A percentile compares a stretch with the other conserved stretches of the same genome.
phyloP scores from a whole-genome alignment of 192 early-diverging fungal genomes.

The Dissophora globulifera region DNA sequence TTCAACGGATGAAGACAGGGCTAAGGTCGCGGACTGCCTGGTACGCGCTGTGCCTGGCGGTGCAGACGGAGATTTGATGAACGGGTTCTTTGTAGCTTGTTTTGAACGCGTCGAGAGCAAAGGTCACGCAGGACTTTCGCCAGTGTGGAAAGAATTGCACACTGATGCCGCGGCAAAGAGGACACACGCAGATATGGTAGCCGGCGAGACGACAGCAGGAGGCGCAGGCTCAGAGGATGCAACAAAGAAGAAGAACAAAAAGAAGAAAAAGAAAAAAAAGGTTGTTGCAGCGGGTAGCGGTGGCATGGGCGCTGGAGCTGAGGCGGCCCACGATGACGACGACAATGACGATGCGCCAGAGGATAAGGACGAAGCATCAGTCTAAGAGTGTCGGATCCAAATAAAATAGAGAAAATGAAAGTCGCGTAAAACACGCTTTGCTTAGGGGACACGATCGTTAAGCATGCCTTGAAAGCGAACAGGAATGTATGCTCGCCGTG shows the following conservation, averaged over 20 bases:
- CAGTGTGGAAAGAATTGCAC: slow-evolving; percentile 25
- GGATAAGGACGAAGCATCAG: not conserved
- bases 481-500: no score
- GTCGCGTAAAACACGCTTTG: no score
- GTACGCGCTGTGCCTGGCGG: slow-evolving; percentile 79
- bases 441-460: no score
- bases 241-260: slow-evolving; percentile 39
- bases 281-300: not conserved
- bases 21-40: slow-evolving; percentile 56
- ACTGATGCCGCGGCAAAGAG: slow-evolving; percentile 31
- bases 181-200: slow-evolving; percentile 8
- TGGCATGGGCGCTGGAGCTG: not conserved
- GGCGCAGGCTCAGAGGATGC: not conserved
- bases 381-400: slow-evolving; percentile 1
- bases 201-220: slow-evolving; percentile 1
- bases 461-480: no score
- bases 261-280: slow-evolving; percentile 51
- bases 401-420: no score
- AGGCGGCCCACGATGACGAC: not conserved
- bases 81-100: slow-evolving; percentile 97
- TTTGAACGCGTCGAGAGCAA: slow-evolving; percentile 74
- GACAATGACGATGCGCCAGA: not conserved
- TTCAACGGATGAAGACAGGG: slow-evolving; percentile 33
- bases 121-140: slow-evolving; percentile 11
- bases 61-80: slow-evolving; percentile 83